Evolutionary conservation across 1,139 yeast genomes (phyloP), one percentile per base, ranked within the genome.

Genomic region (Geotrichum carabidarum): DNA sequence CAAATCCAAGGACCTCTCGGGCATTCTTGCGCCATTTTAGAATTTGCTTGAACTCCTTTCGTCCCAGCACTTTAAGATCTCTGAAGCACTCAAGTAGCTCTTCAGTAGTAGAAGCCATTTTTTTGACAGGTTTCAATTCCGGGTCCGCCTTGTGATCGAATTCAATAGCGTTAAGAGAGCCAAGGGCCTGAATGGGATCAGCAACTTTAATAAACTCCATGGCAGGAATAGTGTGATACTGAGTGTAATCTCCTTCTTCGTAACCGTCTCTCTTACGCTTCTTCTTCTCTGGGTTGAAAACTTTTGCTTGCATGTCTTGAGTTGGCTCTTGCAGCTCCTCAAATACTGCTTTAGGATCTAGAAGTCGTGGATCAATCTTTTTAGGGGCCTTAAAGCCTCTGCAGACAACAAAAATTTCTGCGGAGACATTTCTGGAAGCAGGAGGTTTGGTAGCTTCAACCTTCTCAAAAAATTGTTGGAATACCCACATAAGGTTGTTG

Each of bases 401-500:
- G 73, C 99, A 93, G 41, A 91, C 97, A 53, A 93, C 99, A 68
- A 93, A 93, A 66, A 94, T 94, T 77, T 93, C 99, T 1, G 99
- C 99, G 65, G 99, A 93, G 27, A 94, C 99, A 72, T 88, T 88
- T 83, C 99, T 91, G 46, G 97, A 90, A 17, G 98, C 93, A 17
- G 99, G 98, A 8, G 99, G 99, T 68, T 93, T 93, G 1, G 99
- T 93, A 11, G 99, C 99, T 70, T 93, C 99, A 48, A 93, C 98
- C 68, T 87, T 91, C 57, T 89, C 96, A 67, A 93, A 93, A 58
- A 93, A 77, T 71, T 93, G 99, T 66, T 89, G 91, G 75, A 93
- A 93, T 5, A 91, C 95, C 99, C 99, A 93, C 81, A 93, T 80
- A 62, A 93, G 80, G 70, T 91, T 93, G 71, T 94, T 93, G 74